Base-by-base conservation (phyloP, 345 rosid species). In the Linum tenue region DNA sequence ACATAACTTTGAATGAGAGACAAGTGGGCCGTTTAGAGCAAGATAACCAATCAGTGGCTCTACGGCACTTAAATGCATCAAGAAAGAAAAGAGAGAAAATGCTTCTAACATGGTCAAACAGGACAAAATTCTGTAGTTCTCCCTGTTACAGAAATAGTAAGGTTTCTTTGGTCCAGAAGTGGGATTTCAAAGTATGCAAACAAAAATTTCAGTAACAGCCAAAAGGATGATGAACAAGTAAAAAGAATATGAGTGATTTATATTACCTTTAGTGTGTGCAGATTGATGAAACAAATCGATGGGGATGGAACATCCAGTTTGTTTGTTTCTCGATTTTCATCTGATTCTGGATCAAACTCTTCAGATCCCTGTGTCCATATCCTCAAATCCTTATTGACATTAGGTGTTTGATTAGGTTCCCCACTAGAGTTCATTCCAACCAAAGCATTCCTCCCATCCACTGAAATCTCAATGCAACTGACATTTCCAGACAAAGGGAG, bases 381-480 rank as follows among this genome's bases (percentile, higher is more conserved):
- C 65, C 69, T 80, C 39, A 66, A 74, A 62, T 55, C 71, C 31
- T 42, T 64, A 70, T 68, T 66, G 55, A 56, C 70, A 68, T 63
- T 63, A 38, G 53, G 62, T 51, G 67, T 62, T 67, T 67, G 70
- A 43, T 70, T 74, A 50, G 64, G 59, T 61, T 58, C 79, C 35
- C 67, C 73, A 74, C 79, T 65, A 12, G 88, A 80, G 68, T 83
- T 90, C 73, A 90, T 67, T 68, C 83, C 99, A 65, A 88, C 73
- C 80, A 94, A 78, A 50, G 88, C 96, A 62, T 72, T 82, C 65
- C 72, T 78, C 70, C 99, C 95, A 72, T 94, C 95, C 55, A 68
- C 74, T 36, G 96, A 91, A 71, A 94, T 76, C 81, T 88, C 91
- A 77, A 94, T 83, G 87, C 95, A 94, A 70, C 88, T 84, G 72